These are phyloP conservation scores for Aphelidium insulamus DNA, from an alignment of 371 early-diverging fungal species.

Conservation along the genomic window DNA sequence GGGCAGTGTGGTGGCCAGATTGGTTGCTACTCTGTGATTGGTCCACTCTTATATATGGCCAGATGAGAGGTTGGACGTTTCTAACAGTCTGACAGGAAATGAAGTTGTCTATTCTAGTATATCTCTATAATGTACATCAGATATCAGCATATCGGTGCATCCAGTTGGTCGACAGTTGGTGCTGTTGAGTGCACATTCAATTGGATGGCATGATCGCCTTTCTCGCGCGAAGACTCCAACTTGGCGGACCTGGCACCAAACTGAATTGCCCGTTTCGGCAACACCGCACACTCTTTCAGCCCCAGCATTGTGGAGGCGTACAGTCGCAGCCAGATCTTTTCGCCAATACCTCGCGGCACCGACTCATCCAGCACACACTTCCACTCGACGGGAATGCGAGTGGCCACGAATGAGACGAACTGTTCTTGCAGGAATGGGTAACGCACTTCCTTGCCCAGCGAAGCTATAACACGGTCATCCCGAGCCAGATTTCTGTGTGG, in stretches of 20 bases:
- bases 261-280: conserved; percentile 75
- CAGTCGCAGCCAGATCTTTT: conserved; percentile 64
- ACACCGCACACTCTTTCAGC: conserved; percentile 10
- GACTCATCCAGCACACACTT: conserved; percentile 59
- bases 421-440: conserved; percentile 63
- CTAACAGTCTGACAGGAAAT: too few relatives aligned
- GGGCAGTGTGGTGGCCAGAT: too few relatives aligned
- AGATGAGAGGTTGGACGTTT: too few relatives aligned
- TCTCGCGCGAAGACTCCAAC: conserved; percentile 42
- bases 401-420: conserved; percentile 39
- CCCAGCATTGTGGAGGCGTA: conserved; percentile 6
- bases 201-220: conserved; percentile 19
- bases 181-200: too few relatives aligned
- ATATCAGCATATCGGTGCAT: too few relatives aligned
- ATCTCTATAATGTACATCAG: too few relatives aligned
- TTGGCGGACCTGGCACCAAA: conserved; percentile 89
- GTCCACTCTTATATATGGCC: too few relatives aligned
- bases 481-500: conserved; percentile 69
- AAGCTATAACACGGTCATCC: conserved; percentile 79
- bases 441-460: conserved; percentile 67
- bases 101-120: too few relatives aligned
- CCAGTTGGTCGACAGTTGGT: too few relatives aligned
- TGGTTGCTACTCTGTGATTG: too few relatives aligned
- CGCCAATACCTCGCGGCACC: conserved; percentile 59
- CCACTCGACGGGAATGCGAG: conserved; percentile 41